Base-by-base conservation (phyloP, 441 rosid species). In the Croton laevigatus region DNA sequence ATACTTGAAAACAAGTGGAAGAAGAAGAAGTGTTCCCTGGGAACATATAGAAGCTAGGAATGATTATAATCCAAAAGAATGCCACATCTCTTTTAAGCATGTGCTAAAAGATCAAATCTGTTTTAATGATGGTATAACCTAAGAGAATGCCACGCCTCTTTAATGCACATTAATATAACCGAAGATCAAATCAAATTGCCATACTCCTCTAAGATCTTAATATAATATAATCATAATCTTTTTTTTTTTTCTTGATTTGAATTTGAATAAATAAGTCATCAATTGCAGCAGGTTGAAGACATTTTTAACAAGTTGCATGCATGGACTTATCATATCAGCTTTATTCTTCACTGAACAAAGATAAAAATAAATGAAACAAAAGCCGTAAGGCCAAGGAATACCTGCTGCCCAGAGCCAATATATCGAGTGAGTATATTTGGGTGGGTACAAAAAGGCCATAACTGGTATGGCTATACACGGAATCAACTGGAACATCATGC, bases 401-500 rank as follows among this genome's bases (percentile, higher is more conserved):
- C 97, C 98, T 82, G 91, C 76, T 3, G 88, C 88, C 86, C 83
- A 90, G 46, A 88, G 88, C 98, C 98, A 93, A 78, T 80, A 89
- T 44, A 80, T 76, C 48, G 97, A 93, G 77, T 89, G 93, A 17
- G 92, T 84, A 73, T 93, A 93, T 42, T 85, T 89, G 63, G 98
- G 82, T 12, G 91, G 95, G 76, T 82, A 88, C 66, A 88, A 73
- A 71, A 83, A 70, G 19, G 89, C 44, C 86, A 89, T 72, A 75
- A 79, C 65, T 6, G 98, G 95, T 74, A 93, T 88, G 22, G 70
- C 91, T 68, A 86, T 22, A 78, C 89, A 86, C 6, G 95, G 93
- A 78, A 90, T 84, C 85, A 90, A 74, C 87, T 89, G 93, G 92
- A 88, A 90, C 86, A 86, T 82, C 88, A 89, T 81, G 89, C 95